Evolutionary conservation across 768 basidiomycete species (phyloP).

Genomic region (Collybiopsis luxurians): DNA sequence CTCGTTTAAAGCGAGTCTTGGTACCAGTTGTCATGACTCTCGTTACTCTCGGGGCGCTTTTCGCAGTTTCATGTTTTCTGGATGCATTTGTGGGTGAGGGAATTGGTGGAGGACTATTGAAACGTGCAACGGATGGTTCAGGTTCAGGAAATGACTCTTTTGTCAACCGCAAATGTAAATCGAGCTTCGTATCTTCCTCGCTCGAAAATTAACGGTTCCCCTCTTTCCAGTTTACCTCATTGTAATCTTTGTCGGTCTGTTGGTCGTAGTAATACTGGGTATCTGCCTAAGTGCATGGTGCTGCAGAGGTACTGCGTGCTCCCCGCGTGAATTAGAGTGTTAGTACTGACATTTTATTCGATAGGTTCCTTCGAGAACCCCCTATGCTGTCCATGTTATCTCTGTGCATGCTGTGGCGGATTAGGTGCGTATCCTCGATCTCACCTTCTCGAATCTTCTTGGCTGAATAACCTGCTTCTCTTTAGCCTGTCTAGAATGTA

Average conservation of each 20-base stretch:
- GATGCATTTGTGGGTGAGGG: background rate
- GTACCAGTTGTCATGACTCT: background rate
- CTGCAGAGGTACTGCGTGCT: slow-evolving; percentile 51
- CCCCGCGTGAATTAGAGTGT: too few relatives aligned
- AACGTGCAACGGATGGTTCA: background rate
- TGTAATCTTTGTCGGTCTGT: slow-evolving; percentile 60
- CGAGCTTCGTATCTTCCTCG: background rate
- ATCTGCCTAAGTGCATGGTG: slow-evolving; percentile 67
- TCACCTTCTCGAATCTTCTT: slow-evolving; percentile 4
- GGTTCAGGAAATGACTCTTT: background rate
- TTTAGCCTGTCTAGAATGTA: slow-evolving; percentile 63
- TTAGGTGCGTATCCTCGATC: slow-evolving; percentile 38
- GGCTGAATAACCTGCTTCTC: slow-evolving; percentile 3
- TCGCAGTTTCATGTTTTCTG: background rate
- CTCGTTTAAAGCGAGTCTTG: slow-evolving; percentile 3
- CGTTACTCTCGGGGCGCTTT: background rate
- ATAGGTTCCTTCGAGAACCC: slow-evolving; percentile 18
- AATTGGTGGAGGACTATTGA: background rate
- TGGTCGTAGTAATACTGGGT: slow-evolving; percentile 50
- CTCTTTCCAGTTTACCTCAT: slow-evolving; percentile 53
- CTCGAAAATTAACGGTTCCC: too few relatives aligned
- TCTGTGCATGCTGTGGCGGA: slow-evolving; percentile 72
- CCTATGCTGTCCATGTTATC: slow-evolving; percentile 64
- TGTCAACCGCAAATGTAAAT: slow-evolving; percentile 1
- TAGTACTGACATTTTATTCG: too few relatives aligned